Percentiles rank a stretch among this genome's conserved stretches.
phyloP scores from a whole-genome alignment of 2,329 filamentous ascomycete genomes.

The Xylaria sp. region DNA sequence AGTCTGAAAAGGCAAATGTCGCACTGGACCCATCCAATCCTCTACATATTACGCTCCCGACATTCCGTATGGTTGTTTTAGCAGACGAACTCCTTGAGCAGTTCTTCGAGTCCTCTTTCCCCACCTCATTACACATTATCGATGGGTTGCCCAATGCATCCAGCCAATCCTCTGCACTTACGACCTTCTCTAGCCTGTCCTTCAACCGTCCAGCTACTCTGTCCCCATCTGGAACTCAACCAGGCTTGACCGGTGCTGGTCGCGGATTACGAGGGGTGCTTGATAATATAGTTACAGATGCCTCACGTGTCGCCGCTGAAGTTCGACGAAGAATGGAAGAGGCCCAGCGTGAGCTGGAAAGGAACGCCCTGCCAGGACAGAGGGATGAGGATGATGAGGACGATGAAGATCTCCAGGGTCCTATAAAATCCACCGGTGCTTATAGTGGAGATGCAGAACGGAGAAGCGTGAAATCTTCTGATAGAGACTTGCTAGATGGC shows the following conservation, averaged over 20 bases:
- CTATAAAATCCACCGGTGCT: constrained; percentile 43
- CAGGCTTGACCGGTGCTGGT: constrained; percentile 55
- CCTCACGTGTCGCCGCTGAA: constrained; percentile 93
- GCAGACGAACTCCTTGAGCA: constrained; percentile 95
- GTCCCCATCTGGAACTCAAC: constrained; percentile 48
- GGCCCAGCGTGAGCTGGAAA: constrained; percentile 88
- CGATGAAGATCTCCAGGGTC: constrained; percentile 61
- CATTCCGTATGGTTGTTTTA: constrained; percentile 97
- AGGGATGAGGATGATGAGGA: constrained; percentile 72
- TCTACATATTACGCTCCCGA: constrained; percentile 92
- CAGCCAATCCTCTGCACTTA: constrained; percentile 68
- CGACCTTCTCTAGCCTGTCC: constrained; percentile 77
- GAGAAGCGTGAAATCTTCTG: constrained; percentile 68
- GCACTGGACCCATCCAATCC: constrained; percentile 93
- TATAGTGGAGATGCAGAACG: constrained; percentile 64
- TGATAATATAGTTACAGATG: constrained; percentile 97
- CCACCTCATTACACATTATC: constrained; percentile 87
- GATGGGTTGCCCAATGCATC: constrained; percentile 58
- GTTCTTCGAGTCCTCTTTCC: constrained; percentile 97
- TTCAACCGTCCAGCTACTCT: constrained; percentile 54
- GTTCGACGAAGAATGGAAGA: constrained; percentile 94
- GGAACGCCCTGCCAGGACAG: constrained; percentile 71
- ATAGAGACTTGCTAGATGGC: constrained; percentile 74
- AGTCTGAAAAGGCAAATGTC: constrained; percentile 80
- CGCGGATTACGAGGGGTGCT: constrained; percentile 88